A percentile compares a stretch with the other conserved stretches of the same genome.
phyloP scores from a whole-genome alignment of 73 alveolate species.

The Paramecium sexaurelia region DNA sequence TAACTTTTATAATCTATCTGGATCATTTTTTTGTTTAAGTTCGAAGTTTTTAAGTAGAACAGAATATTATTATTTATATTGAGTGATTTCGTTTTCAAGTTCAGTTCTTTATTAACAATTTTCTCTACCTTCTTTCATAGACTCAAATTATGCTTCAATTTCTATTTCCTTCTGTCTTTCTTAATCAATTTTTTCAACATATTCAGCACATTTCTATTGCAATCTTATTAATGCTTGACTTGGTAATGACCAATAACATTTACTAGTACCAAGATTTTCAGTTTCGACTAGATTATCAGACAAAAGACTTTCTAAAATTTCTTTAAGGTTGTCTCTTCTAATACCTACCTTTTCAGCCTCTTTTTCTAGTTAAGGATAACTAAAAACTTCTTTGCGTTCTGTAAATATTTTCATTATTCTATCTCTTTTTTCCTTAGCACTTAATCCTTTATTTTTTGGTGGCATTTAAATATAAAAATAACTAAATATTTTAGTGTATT shows the following conservation, averaged over 20 bases:
- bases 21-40: background rate
- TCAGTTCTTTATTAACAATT: conserved; percentile 26
- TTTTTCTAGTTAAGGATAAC: conserved; percentile 37
- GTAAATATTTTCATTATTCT: conserved; percentile 37
- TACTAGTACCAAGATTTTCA: conserved; percentile 63
- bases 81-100: background rate
- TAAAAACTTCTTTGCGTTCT: conserved; percentile 51
- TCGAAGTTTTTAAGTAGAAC: background rate
- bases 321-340: conserved; percentile 48
- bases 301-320: conserved; percentile 55
- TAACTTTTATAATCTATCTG: background rate
- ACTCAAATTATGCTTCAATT: background rate
- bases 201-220: background rate
- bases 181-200: background rate
- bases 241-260: conserved; percentile 69
- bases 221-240: conserved; percentile 35
- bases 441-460: conserved; percentile 37
- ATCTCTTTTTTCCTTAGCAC: background rate
- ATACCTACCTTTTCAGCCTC: conserved; percentile 57
- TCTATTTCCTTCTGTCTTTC: background rate
- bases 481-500: background rate
- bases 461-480: conserved; percentile 16
- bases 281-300: conserved; percentile 65
- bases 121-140: conserved; percentile 20
- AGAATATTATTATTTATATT: background rate